A percentile compares a stretch with the other conserved stretches of the same genome.
phyloP scores from a whole-genome alignment of 2,329 filamentous ascomycete genomes.

The Nemania sp. region DNA sequence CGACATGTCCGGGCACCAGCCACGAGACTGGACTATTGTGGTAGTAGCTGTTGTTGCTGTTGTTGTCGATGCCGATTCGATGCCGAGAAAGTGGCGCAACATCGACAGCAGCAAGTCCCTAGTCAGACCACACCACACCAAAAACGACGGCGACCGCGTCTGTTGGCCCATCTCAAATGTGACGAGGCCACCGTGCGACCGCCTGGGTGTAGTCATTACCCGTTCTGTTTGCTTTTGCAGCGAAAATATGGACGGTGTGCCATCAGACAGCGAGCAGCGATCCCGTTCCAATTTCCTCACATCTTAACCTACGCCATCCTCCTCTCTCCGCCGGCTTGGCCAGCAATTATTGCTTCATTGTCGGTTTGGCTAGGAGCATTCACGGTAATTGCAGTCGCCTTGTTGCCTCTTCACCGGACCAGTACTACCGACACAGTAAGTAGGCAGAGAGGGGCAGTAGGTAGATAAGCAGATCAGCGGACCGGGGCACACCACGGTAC shows the following conservation, averaged over 20 bases:
- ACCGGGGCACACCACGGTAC: slow-evolving; percentile 4
- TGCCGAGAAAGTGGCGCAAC: slow-evolving; percentile 21
- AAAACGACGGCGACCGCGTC: slow-evolving; percentile 2
- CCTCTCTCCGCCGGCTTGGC: no score
- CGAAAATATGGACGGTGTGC: slow-evolving; percentile 10
- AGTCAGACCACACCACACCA: slow-evolving; percentile 9
- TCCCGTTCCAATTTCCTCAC: no score
- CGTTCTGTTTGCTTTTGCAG: slow-evolving; percentile 19
- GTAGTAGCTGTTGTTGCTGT: not conserved
- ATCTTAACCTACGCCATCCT: no score
- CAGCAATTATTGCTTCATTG: no score
- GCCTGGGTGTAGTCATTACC: slow-evolving; percentile 4
- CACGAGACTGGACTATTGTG: not conserved
- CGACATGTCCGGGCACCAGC: no score
- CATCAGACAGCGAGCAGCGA: slow-evolving; percentile 7
- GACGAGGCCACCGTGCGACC: slow-evolving; percentile 28
- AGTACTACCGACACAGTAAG: no score
- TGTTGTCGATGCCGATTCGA: no score
- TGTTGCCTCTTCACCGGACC: not conserved
- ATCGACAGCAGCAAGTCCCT: slow-evolving; percentile 18
- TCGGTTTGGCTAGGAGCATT: no score
- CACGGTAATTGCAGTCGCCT: no score
- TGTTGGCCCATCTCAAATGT: slow-evolving; percentile 19
- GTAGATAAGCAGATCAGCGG: slow-evolving; percentile 2
- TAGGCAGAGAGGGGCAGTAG: no score